A percentile compares a stretch with the other conserved stretches of the same genome.
Conservation (phyloP, 768 basidiomycete species). For the Suillus plorans region DNA sequence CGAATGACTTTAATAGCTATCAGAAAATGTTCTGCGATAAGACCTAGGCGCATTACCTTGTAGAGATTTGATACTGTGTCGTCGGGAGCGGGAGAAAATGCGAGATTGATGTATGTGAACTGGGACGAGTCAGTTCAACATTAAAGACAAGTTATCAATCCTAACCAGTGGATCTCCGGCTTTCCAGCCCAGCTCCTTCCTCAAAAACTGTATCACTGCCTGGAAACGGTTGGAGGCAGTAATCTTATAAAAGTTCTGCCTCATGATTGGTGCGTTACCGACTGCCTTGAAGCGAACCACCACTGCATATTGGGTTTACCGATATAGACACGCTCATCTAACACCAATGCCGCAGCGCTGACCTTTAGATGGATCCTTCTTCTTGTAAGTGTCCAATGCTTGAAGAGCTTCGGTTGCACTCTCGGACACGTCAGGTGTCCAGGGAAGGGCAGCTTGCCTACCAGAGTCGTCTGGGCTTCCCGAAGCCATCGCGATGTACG, state of each 20-base stretch:
- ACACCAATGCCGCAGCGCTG: background rate
- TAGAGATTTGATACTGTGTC: conserved; percentile 71
- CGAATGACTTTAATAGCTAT: conserved; percentile 60
- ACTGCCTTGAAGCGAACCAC: conserved; percentile 97
- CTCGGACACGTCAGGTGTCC: conserved; percentile 34
- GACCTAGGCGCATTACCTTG: conserved; percentile 42
- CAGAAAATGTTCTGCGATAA: background rate
- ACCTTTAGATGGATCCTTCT: conserved; percentile 84
- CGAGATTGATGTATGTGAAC: conserved; percentile 80
- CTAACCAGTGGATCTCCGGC: conserved; percentile 80
- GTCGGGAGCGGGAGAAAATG: conserved; percentile 76
- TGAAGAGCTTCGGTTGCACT: conserved; percentile 50
- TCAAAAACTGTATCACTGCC: conserved; percentile 89
- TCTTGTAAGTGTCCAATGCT: conserved; percentile 84
- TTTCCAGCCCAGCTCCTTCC: conserved; percentile 88
- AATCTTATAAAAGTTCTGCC: conserved; percentile 98
- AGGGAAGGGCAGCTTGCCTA: conserved; percentile 29
- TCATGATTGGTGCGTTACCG: conserved; percentile 98
- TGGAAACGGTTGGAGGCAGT: conserved; percentile 93
- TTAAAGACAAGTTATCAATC: conserved; percentile 35
- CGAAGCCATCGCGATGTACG: conserved; percentile 22
- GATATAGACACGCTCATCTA: background rate
- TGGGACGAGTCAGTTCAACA: conserved; percentile 42
- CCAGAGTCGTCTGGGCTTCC: conserved; percentile 36
- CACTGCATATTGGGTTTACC: conserved; percentile 46